Evolutionary conservation across 2,329 filamentous ascomycete species (phyloP).

Genomic region (Fusarium burgessii): DNA sequence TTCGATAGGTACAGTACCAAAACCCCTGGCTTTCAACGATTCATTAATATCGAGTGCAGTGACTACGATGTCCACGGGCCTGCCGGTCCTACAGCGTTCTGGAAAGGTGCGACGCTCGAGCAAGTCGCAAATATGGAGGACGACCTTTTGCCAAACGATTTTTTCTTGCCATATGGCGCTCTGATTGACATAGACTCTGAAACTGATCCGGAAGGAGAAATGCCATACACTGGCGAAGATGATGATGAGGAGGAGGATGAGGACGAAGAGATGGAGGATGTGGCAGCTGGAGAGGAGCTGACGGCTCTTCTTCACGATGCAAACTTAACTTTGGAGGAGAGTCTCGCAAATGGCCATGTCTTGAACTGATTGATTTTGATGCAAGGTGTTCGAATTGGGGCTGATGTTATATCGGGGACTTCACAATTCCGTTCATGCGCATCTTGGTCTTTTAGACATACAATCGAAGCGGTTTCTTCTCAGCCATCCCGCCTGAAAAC

Average conservation of each 20-base stretch:
- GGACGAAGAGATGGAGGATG: conserved; percentile 24
- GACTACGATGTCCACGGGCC: conserved; percentile 77
- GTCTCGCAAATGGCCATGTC: not conserved
- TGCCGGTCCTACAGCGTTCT: conserved; percentile 80
- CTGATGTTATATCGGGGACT: not conserved
- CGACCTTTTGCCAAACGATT: conserved; percentile 50
- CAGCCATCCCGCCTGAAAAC: not conserved
- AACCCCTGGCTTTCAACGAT: not conserved
- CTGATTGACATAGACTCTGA: conserved; percentile 36
- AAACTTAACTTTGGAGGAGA: conserved; percentile 30
- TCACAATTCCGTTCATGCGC: not conserved
- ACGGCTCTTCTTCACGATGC: conserved; percentile 38
- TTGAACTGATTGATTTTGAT: not conserved
- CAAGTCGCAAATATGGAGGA: conserved; percentile 43
- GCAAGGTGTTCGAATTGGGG: not conserved
- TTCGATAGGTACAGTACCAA: conserved; percentile 73
- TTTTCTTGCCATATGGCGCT: conserved; percentile 47
- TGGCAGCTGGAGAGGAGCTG: conserved; percentile 33
- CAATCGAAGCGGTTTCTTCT: not conserved
- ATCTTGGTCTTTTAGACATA: not conserved
- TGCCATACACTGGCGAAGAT: conserved; percentile 43
- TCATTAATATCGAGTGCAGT: conserved; percentile 50
- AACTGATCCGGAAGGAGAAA: conserved; percentile 43
- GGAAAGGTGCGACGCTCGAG: conserved; percentile 73
- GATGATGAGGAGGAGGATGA: conserved; percentile 31